Percentiles rank a stretch among this genome's conserved stretches.
These are phyloP conservation scores for Ophiostoma piceae DNA, from an alignment of 2,329 filamentous ascomycete genomes.

Conservation along the genomic window DNA sequence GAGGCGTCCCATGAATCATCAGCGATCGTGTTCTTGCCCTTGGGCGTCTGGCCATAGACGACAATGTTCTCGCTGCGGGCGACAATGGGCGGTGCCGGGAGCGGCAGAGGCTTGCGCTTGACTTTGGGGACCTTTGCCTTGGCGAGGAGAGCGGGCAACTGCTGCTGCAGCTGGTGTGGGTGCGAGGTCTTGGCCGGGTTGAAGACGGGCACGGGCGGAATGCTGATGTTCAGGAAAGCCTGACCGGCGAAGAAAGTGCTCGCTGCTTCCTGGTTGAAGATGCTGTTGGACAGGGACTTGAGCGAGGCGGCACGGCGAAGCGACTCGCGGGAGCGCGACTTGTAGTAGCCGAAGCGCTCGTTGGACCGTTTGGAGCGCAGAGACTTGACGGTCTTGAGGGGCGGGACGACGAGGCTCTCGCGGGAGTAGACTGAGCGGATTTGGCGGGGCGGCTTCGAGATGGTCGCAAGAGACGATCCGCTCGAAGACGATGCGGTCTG, in stretches of 20 bases:
- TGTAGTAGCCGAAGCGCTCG: slow-evolving; percentile 47
- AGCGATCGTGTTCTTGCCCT: slow-evolving; percentile 8
- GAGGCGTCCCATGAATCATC: slow-evolving; percentile 30
- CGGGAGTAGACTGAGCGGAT: slow-evolving; percentile 47
- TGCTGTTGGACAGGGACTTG: slow-evolving; percentile 49
- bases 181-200: slow-evolving; percentile 21
- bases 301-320: slow-evolving; percentile 42
- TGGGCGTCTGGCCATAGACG: slow-evolving; percentile 18
- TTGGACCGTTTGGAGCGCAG: slow-evolving; percentile 41
- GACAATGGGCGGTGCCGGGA: slow-evolving; percentile 19
- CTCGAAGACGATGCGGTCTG: slow-evolving; percentile 19
- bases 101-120: slow-evolving; percentile 25
- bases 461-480: slow-evolving; percentile 33
- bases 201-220: slow-evolving; percentile 33
- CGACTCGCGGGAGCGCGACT: slow-evolving; percentile 49
- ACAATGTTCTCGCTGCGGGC: slow-evolving; percentile 20
- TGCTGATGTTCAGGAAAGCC: slow-evolving; percentile 37
- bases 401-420: slow-evolving; percentile 55
- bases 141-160: neutral
- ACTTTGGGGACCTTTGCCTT: slow-evolving; percentile 16
- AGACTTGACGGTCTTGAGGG: slow-evolving; percentile 47
- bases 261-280: slow-evolving; percentile 44
- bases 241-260: slow-evolving; percentile 39
- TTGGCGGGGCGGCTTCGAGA: slow-evolving; percentile 34
- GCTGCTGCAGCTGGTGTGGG: slow-evolving; percentile 9